Percentiles rank a stretch among this genome's conserved stretches.
phyloP scores from a whole-genome alignment of 2,329 filamentous ascomycete species.

The Fusarium proliferatum region DNA sequence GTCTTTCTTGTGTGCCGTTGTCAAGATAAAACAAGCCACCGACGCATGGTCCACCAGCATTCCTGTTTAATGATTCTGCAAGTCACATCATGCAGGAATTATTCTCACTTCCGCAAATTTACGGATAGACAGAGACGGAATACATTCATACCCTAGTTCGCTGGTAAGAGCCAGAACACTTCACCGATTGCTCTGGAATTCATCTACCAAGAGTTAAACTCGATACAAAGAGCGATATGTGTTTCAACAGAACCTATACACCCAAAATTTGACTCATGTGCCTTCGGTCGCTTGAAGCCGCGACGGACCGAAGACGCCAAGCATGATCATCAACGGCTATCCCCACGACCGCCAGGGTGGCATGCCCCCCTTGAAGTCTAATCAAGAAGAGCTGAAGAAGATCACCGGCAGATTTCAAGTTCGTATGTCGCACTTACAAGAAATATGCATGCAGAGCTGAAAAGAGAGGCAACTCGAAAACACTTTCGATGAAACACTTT shows the following conservation, averaged over 20 bases:
- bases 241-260: background rate
- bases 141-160: background rate
- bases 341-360: conserved; percentile 11
- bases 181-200: background rate
- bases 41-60: background rate
- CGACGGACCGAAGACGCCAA: background rate
- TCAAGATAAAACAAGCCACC: conserved; percentile 20
- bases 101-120: background rate
- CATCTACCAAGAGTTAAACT: no score
- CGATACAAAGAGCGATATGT: background rate
- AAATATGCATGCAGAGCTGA: conserved; percentile 21
- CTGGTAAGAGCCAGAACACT: background rate
- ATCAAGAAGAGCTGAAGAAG: conserved; percentile 33
- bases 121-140: background rate
- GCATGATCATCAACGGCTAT: conserved; percentile 15
- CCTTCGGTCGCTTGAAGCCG: background rate
- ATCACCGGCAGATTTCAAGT: conserved; percentile 9
- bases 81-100: background rate
- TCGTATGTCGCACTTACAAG: background rate
- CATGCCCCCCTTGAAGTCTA: background rate
- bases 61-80: background rate
- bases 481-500: background rate
- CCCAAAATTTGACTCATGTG: background rate
- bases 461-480: background rate
- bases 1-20: background rate